A percentile compares a stretch with the other conserved stretches of the same genome.
Conservation (phyloP, 1,139 yeast genomes). For the Diutina sp. region DNA sequence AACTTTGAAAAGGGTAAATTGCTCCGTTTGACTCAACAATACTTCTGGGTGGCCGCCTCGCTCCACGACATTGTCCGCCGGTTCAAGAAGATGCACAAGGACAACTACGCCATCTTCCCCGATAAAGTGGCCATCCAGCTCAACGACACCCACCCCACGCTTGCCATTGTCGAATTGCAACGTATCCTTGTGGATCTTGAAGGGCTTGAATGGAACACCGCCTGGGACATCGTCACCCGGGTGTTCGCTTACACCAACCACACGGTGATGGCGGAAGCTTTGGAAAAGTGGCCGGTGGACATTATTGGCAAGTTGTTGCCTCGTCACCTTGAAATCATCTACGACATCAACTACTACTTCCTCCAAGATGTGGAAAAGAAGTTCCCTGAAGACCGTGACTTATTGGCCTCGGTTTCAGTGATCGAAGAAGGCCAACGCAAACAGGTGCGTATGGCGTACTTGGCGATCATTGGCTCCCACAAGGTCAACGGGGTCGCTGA, state of each 20-base stretch:
- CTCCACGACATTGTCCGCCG: slow-evolving; percentile 85
- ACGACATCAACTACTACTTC: slow-evolving; percentile 73
- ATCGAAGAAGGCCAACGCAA: slow-evolving; percentile 74
- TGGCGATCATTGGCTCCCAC: slow-evolving; percentile 88
- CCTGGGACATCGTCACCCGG: slow-evolving; percentile 72
- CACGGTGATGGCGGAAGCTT: slow-evolving; percentile 89
- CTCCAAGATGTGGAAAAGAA: slow-evolving; percentile 60
- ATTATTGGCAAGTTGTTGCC: slow-evolving; percentile 71
- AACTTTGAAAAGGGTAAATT: slow-evolving; percentile 88
- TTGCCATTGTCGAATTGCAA: slow-evolving; percentile 84
- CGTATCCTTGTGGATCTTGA: slow-evolving; percentile 79
- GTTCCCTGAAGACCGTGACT: slow-evolving; percentile 61
- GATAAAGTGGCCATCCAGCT: slow-evolving; percentile 86
- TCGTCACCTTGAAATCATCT: slow-evolving; percentile 83
- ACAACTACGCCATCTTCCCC: slow-evolving; percentile 70
- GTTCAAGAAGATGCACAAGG: slow-evolving; percentile 63
- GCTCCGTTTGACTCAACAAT: slow-evolving; percentile 86
- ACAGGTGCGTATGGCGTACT: slow-evolving; percentile 83
- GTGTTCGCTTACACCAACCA: slow-evolving; percentile 93
- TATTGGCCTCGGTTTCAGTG: slow-evolving; percentile 62
- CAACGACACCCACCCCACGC: slow-evolving; percentile 91
- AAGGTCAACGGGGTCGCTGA: slow-evolving; percentile 95
- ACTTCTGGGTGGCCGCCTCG: slow-evolving; percentile 95
- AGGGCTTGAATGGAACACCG: slow-evolving; percentile 66
- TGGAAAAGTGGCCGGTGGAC: slow-evolving; percentile 91